Base-by-base conservation (phyloP, 441 rosid genomes). In the Jatropha podagrica region DNA sequence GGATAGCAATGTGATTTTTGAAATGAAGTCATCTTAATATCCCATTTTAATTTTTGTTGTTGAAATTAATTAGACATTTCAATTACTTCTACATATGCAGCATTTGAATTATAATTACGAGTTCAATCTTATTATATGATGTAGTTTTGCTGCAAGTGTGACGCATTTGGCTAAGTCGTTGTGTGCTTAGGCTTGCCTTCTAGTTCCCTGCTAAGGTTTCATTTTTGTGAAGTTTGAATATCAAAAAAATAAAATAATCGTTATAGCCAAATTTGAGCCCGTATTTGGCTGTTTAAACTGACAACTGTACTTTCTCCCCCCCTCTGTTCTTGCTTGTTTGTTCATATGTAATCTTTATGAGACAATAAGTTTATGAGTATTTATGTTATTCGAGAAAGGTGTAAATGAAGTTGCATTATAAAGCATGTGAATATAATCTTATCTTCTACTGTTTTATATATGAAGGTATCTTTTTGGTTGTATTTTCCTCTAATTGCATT, bases 191-290 rank as follows among this genome's bases (percentile, higher is more conserved):
- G n/a, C 32, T 41, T 20, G 20, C 20, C 38, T 40, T n/a, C 54
- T 71, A 41, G 40, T 70, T 58, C 38, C 3, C 20, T 60, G 52
- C 55, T 26, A 58, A 38, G 23, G 12, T 27, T 41, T 32, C n/a
- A 42, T 58, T 72, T 61, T 12, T 72, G 74, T 71, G 65, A 61
- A 61, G 18, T n/a, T 37, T 73, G 69, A 37, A 49, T 73, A 38
- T 73, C 62, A 26, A 73, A 20, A 32, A 32, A 46, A 17, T 42
- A 42, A 46, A 60, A 48, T n/a, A 18, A 63, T 27, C 14, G 59
- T 20, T 73, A 51, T 37, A 73, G 32, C 32, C 10, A 15, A 38
- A 32, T n/a, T 46, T 65, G 74, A 40, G 27, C 15, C 23, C 32
- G 26, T 14, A 55, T 61, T n/a, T 40, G 12, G 48, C 12, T 27